Conservation (phyloP, 2,329 filamentous ascomycete species). For the Mycosphaerella sp. region DNA sequence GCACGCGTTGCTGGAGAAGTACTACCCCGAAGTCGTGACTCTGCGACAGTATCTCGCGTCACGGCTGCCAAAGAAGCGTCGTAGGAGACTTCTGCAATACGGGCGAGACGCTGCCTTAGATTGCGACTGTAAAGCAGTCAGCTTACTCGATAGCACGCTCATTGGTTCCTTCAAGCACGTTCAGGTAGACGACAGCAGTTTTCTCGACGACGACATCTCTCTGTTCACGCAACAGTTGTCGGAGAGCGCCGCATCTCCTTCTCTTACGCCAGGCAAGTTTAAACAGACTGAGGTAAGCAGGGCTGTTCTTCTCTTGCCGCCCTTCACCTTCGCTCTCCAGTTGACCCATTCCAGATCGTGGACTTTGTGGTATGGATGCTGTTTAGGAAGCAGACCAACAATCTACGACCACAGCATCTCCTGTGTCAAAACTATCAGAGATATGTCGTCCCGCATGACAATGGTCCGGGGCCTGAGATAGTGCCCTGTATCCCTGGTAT, state of each 20-base stretch:
- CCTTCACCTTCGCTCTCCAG: conserved; percentile 39
- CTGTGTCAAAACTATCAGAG: conserved; percentile 77
- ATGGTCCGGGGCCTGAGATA: conserved; percentile 32
- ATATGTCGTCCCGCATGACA: conserved; percentile 31
- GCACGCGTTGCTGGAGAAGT: conserved; percentile 23
- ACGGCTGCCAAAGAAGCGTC: conserved; percentile 23
- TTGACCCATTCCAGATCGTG: conserved; percentile 38
- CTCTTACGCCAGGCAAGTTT: conserved; percentile 26
- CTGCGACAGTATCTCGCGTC: conserved; percentile 28
- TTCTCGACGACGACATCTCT: conserved; percentile 37
- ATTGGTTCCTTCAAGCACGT: conserved; percentile 50
- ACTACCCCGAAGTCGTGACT: conserved; percentile 27
- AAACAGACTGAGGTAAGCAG: conserved; percentile 41
- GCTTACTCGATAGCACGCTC: conserved; percentile 63
- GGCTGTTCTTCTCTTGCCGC: conserved; percentile 32
- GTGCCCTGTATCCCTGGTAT: conserved; percentile 59
- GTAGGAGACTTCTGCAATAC: conserved; percentile 24
- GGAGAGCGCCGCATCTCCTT: conserved; percentile 22
- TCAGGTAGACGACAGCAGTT: conserved; percentile 19
- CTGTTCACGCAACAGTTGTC: conserved; percentile 43
- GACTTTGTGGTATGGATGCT: conserved; percentile 62
- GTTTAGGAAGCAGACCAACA: conserved; percentile 54
- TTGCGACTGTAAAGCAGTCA: conserved; percentile 39
- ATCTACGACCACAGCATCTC: conserved; percentile 60
- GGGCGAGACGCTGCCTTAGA: conserved; percentile 14